A percentile compares a stretch with the other conserved stretches of the same genome.
These are phyloP conservation scores for Pseudoturritis turrita DNA, from an alignment of 345 rosid species.

Conservation along the genomic window DNA sequence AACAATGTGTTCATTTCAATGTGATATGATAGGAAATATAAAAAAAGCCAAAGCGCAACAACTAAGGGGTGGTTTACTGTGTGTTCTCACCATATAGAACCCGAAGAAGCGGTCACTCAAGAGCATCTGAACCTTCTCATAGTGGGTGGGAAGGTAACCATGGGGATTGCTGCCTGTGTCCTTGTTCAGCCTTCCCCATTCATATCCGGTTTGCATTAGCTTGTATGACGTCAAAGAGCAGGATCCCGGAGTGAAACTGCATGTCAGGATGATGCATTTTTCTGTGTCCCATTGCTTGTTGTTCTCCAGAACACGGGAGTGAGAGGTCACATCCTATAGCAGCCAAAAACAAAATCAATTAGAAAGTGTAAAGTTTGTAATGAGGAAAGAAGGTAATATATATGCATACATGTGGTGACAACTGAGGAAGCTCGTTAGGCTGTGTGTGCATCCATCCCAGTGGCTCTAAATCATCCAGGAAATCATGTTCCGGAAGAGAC, in stretches of 20 bases:
- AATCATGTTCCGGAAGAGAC: slow-evolving; percentile 90
- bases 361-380: too few species aligned
- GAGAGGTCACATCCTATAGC: slow-evolving; percentile 71
- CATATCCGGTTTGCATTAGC: slow-evolving; percentile 89
- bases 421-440: slow-evolving; percentile 96
- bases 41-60: too few species aligned
- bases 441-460: slow-evolving; percentile 99
- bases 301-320: slow-evolving; percentile 85
- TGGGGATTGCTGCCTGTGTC: slow-evolving; percentile 96
- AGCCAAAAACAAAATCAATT: slow-evolving; percentile 9
- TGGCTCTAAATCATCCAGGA: slow-evolving; percentile 89
- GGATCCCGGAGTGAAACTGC: slow-evolving; percentile 99
- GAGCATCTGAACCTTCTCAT: slow-evolving; percentile 99
- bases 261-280: slow-evolving; percentile 89
- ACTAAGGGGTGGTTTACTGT: too few species aligned
- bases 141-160: slow-evolving; percentile 93
- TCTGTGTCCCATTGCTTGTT: slow-evolving; percentile 99
- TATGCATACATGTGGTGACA: slow-evolving; percentile 76
- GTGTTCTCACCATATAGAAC: slow-evolving; percentile 86
- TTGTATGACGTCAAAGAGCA: slow-evolving; percentile 94
- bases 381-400: not conserved
- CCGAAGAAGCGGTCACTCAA: slow-evolving; percentile 93
- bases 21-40: too few species aligned
- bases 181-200: slow-evolving; percentile 96
- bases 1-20: too few species aligned